Percentiles rank a stretch among this genome's conserved stretches.
phyloP scores from a whole-genome alignment of 140 eudicot genomes.

The Oenanthe javanica region DNA sequence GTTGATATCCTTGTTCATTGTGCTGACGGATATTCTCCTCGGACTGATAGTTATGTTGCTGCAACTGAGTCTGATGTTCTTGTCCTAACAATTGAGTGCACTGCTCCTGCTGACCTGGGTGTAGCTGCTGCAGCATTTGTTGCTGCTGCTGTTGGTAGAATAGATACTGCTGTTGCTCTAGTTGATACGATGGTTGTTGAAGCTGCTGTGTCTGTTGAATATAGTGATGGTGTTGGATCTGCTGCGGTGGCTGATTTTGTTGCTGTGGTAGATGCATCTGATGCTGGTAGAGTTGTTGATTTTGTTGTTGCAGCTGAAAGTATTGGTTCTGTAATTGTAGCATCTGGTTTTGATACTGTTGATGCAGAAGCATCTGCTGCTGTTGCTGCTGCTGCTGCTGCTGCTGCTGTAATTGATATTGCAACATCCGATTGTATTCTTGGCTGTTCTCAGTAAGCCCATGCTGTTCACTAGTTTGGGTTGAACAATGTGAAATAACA shows the following conservation, averaged over 20 bases:
- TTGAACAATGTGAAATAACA: slow-evolving; percentile 20
- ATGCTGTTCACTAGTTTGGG: slow-evolving; percentile 30
- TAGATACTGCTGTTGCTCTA: slow-evolving; percentile 29
- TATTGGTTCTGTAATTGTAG: slow-evolving; percentile 45
- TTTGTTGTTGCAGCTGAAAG: slow-evolving; percentile 21
- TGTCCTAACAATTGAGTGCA: slow-evolving; percentile 9
- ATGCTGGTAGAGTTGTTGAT: slow-evolving; percentile 16
- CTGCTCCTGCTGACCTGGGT: slow-evolving; percentile 7
- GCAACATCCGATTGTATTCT: slow-evolving; percentile 44
- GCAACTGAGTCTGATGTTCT: slow-evolving; percentile 22
- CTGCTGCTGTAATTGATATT: slow-evolving; percentile 23
- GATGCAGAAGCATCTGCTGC: slow-evolving; percentile 40
- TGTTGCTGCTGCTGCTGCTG: slow-evolving; percentile 41
- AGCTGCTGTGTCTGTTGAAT: slow-evolving; percentile 21
- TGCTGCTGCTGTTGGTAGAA: slow-evolving; percentile 24
- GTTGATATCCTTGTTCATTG: slow-evolving; percentile 27
- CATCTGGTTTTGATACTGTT: slow-evolving; percentile 59
- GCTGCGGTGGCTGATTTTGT: slow-evolving; percentile 37
- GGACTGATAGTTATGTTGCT: slow-evolving; percentile 13
- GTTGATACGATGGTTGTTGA: slow-evolving; percentile 25
- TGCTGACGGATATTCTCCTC: slow-evolving; percentile 23
- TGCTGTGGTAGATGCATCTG: not conserved
- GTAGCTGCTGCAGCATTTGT: slow-evolving; percentile 15
- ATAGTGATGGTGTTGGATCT: slow-evolving; percentile 18
- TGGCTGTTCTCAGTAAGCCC: slow-evolving; percentile 28